Conservation (phyloP, 177 flowering plant species). For the Vitis hybrid region DNA sequence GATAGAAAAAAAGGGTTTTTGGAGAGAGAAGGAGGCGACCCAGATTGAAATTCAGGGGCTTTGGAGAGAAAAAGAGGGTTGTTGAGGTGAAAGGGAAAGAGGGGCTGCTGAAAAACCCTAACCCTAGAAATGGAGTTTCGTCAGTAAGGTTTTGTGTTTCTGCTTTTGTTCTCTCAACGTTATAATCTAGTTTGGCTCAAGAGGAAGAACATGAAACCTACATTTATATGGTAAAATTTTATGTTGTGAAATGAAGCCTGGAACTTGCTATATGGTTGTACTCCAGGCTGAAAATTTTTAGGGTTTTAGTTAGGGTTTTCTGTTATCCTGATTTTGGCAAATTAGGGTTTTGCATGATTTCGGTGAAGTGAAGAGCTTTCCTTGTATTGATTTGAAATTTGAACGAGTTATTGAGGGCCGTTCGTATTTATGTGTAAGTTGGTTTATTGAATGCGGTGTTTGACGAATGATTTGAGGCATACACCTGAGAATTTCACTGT, state of each 20-base stretch:
- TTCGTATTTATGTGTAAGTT: neutral
- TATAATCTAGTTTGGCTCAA: neutral
- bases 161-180: neutral
- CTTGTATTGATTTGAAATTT: neutral
- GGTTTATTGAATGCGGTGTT: neutral
- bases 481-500: no score
- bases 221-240: neutral
- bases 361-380: neutral
- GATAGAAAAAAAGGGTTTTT: neutral
- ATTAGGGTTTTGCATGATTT: constrained; percentile 2
- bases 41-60: neutral
- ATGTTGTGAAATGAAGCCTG: neutral
- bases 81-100: constrained; percentile 5
- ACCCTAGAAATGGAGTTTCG: constrained; percentile 19
- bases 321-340: neutral
- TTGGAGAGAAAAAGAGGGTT: constrained; percentile 12
- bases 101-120: constrained; percentile 25
- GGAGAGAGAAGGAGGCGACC: neutral
- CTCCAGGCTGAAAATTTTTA: constrained; percentile 3
- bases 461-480: neutral
- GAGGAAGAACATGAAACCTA: neutral
- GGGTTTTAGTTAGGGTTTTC: constrained; percentile 17
- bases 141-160: constrained; percentile 1
- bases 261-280: constrained; percentile 4
- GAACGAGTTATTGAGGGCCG: neutral